phyloP scores from a whole-genome alignment of 768 basidiomycete species.

The Tricholomella constricta region DNA sequence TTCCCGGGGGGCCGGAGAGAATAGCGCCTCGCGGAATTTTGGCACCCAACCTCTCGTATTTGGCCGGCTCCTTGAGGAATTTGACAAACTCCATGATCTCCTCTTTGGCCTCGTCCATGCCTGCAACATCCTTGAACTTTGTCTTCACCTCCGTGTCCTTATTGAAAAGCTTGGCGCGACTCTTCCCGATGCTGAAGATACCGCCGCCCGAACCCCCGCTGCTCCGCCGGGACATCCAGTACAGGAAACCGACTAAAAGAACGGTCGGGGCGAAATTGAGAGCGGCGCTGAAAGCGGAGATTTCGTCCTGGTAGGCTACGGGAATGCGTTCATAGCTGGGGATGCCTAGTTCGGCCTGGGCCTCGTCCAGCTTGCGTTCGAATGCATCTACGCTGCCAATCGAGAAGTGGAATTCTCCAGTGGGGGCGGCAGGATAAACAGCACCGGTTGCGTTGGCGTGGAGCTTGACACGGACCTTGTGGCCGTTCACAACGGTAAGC shows the following conservation, averaged over 20 bases:
- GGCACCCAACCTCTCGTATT: slow-evolving; percentile 95
- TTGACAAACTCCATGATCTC: slow-evolving; percentile 99
- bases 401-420: slow-evolving; percentile 86
- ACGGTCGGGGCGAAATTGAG: slow-evolving; percentile 95
- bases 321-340: slow-evolving; percentile 93
- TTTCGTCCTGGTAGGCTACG: slow-evolving; percentile 95
- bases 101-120: slow-evolving; percentile 99
- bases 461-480: slow-evolving; percentile 87
- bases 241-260: slow-evolving; percentile 85
- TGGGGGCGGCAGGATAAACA: slow-evolving; percentile 65
- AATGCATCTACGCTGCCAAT: slow-evolving; percentile 97
- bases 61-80: slow-evolving; percentile 93
- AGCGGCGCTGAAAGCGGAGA: slow-evolving; percentile 77
- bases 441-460: slow-evolving; percentile 86
- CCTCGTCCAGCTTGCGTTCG: slow-evolving; percentile 92
- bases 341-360: slow-evolving; percentile 90
- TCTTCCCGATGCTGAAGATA: slow-evolving; percentile 97
- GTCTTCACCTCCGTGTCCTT: slow-evolving; percentile 93
- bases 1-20: slow-evolving; percentile 94
- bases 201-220: slow-evolving; percentile 74
- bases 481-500: slow-evolving; percentile 88
- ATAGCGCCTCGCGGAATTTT: slow-evolving; percentile 97
- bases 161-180: slow-evolving; percentile 92
- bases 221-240: slow-evolving; percentile 82
- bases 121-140: slow-evolving; percentile 96